Evolutionary conservation across 768 basidiomycete species (phyloP).

Genomic region (Gloeopeniophorella convolvens): DNA sequence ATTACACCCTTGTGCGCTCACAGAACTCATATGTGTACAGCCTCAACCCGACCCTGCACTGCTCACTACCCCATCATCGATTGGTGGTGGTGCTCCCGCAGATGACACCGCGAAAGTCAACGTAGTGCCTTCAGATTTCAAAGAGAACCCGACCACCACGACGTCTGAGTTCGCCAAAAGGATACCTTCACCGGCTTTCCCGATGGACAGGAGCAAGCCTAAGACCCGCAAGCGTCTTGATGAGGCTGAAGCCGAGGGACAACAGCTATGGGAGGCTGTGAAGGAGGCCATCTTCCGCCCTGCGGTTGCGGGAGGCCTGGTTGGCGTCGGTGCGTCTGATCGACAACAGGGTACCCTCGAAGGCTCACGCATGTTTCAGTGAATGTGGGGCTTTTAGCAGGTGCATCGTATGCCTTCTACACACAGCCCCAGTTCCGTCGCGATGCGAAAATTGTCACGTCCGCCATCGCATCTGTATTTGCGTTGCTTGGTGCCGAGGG

Average conservation of each 20-base stretch:
- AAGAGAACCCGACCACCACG: slow-evolving; percentile 38
- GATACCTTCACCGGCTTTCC: not conserved
- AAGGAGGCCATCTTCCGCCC: slow-evolving; percentile 56
- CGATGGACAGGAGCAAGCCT: slow-evolving; percentile 10
- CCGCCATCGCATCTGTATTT: slow-evolving; percentile 48
- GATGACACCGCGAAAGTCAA: slow-evolving; percentile 52
- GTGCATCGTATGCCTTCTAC: slow-evolving; percentile 59
- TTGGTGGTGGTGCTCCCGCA: slow-evolving; percentile 27
- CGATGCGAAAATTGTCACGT: slow-evolving; percentile 47
- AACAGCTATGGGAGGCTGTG: slow-evolving; percentile 44
- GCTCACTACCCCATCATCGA: slow-evolving; percentile 41
- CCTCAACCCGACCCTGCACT: slow-evolving; percentile 62
- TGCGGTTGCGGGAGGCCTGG: slow-evolving; percentile 62
- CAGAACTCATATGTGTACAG: slow-evolving; percentile 30
- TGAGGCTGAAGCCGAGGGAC: slow-evolving; percentile 44
- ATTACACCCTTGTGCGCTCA: not conserved
- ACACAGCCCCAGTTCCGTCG: slow-evolving; percentile 51
- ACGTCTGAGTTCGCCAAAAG: slow-evolving; percentile 20
- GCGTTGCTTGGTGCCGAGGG: slow-evolving; percentile 58
- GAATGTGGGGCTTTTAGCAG: slow-evolving; percentile 63
- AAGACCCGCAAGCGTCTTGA: slow-evolving; percentile 33
- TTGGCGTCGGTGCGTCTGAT: slow-evolving; percentile 53
- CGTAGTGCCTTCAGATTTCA: slow-evolving; percentile 46
- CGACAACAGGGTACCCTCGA: not conserved
- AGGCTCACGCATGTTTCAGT: slow-evolving; percentile 33